A percentile compares a stretch with the other conserved stretches of the same genome.
Conservation (phyloP, 805 yeast species). For the Candida gorgasii region DNA sequence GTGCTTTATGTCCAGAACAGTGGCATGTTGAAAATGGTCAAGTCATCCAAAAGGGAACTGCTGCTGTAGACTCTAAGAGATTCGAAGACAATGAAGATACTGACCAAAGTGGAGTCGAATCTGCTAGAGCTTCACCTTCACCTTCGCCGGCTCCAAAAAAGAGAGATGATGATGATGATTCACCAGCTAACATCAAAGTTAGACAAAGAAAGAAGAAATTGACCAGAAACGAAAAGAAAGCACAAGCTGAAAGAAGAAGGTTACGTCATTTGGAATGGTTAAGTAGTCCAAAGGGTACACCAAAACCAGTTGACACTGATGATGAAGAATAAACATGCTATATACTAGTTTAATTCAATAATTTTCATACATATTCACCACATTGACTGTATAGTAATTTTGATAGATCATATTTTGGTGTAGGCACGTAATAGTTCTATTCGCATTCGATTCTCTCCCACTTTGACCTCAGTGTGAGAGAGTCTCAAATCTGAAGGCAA, state of each 20-base stretch:
- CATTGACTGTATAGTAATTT: background rate
- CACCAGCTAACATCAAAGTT: constrained; percentile 95
- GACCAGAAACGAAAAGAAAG: constrained; percentile 94
- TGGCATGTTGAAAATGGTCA: constrained; percentile 95
- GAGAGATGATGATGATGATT: constrained; percentile 72
- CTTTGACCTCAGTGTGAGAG: background rate
- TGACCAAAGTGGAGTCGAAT: constrained; percentile 51
- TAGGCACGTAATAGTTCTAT: background rate
- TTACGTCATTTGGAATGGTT: constrained; percentile 93
- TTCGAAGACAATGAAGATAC: constrained; percentile 60
- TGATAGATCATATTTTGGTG: constrained; percentile 4
- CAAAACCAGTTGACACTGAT: constrained; percentile 90
- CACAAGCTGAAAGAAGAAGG: constrained; percentile 90
- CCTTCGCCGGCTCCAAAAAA: constrained; percentile 35
- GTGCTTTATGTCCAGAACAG: constrained; percentile 97
- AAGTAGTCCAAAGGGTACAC: constrained; percentile 96
- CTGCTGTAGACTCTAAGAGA: constrained; percentile 70
- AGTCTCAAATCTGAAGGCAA: constrained; percentile 13
- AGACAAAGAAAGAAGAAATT: constrained; percentile 92
- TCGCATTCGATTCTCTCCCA: too few relatives aligned
- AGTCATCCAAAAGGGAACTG: constrained; percentile 80
- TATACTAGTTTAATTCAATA: too few relatives aligned
- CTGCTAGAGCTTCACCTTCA: constrained; percentile 28
- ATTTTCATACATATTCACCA: background rate
- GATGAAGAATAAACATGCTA: constrained; percentile 75